Conservation (phyloP, 1,139 yeast genomes). For the Pichia sp. region DNA sequence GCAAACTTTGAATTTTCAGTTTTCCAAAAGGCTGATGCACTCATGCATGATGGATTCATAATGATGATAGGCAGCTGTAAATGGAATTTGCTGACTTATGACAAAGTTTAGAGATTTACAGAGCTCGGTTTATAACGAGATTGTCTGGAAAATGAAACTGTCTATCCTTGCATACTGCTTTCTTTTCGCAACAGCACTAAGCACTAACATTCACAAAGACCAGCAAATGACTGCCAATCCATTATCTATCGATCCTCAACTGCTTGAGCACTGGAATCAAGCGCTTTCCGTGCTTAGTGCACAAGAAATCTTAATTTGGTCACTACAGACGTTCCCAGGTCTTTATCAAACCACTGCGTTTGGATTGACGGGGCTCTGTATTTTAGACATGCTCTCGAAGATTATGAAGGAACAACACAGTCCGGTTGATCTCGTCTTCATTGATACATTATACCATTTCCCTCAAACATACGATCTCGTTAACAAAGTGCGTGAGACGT, state of each 20-base stretch:
- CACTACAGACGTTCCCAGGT: slow-evolving; percentile 70
- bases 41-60: too few relatives aligned
- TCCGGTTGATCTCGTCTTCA: slow-evolving; percentile 76
- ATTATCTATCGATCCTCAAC: slow-evolving; percentile 36
- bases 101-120: too few relatives aligned
- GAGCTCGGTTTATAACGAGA: too few relatives aligned
- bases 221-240: too few relatives aligned
- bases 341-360: slow-evolving; percentile 91
- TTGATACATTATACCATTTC: slow-evolving; percentile 90
- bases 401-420: slow-evolving; percentile 25
- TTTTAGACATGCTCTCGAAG: slow-evolving; percentile 75
- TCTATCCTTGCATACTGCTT: too few relatives aligned
- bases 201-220: too few relatives aligned
- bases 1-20: too few relatives aligned
- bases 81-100: too few relatives aligned
- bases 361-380: slow-evolving; percentile 88
- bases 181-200: too few relatives aligned
- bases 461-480: slow-evolving; percentile 85
- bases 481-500: slow-evolving; percentile 46
- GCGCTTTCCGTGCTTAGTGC: slow-evolving; percentile 52
- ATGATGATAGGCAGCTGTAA: too few relatives aligned
- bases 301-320: slow-evolving; percentile 74
- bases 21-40: too few relatives aligned
- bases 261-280: slow-evolving; percentile 56
- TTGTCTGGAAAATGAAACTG: too few relatives aligned